Base-by-base conservation (phyloP, 1,284 basidiomycete species). In the Pseudozyma pruni region DNA sequence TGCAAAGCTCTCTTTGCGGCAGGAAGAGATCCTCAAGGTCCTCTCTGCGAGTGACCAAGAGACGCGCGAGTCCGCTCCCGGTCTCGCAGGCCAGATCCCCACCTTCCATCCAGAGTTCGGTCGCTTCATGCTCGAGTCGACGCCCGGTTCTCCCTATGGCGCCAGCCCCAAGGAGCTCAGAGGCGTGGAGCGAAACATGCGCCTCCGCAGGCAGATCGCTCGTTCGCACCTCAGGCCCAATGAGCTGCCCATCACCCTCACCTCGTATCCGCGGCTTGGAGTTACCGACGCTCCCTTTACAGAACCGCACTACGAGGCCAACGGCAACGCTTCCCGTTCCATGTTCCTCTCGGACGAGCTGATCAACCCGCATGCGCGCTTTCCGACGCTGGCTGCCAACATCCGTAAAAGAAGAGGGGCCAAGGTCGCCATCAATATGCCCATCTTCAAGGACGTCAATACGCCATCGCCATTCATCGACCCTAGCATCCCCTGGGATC, bases 61-160 rank as follows among this genome's bases (percentile, higher is more conserved):
- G 32, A 85, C 87, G 58, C 87, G 89, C 72, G 89, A 92, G 45
- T 80, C 81, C 10, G 64, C 51, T 27, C 85, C 86, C 49, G 86
- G 87, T 27, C 88, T 89, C 62, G 85, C 85, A 59, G 86, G 87
- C 27, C 86, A 75, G 46, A 64, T 93, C 23, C 94, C 94, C 3
- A 92, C 90, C n/a, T 98, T 96, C 82, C 96, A 98, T 82, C 95
- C 95, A 14, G 96, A 99, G 83, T 98, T 95, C 85, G 96, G 95
- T 45, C 88, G 94, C 37, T 98, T 93, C 86, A 99, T 99, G 96
- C 87, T 98, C 55, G 96, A 99, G 84, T 94, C 93, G 8, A 99
- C 95, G 0, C 96, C 96, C 0, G 96, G 96, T 3, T 88, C 88
- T 38, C 96, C 96, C 1, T 98, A 97, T 84, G 91, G 92, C 7